These are phyloP conservation scores for Eucalyptus decipiens DNA, from an alignment of 345 rosid genomes.

Conservation along the genomic window DNA sequence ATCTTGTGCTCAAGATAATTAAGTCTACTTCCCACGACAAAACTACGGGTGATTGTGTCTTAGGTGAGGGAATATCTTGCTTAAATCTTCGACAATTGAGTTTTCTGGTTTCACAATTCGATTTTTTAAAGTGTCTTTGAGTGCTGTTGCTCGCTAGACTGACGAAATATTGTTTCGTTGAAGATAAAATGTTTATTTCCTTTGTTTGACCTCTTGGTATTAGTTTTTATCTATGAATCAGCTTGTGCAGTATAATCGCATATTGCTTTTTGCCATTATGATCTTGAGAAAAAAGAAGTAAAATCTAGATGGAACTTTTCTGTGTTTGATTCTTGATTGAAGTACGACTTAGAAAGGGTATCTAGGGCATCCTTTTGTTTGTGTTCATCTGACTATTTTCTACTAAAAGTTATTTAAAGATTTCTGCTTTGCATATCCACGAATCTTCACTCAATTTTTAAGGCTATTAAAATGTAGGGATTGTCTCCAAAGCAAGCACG, in stretches of 20 bases:
- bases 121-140: neutral
- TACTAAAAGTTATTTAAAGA: neutral
- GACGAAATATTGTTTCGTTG: neutral
- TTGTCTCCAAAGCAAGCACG: slow-evolving; percentile 16
- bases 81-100: neutral
- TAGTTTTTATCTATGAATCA: neutral
- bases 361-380: neutral
- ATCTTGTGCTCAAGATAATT: slow-evolving; percentile 39
- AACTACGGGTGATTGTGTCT: slow-evolving; percentile 27
- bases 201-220: neutral
- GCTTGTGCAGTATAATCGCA: neutral
- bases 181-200: neutral
- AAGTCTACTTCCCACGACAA: slow-evolving; percentile 31
- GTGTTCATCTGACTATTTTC: neutral
- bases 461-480: slow-evolving; percentile 13
- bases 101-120: neutral
- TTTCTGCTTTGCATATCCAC: neutral
- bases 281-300: neutral
- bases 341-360: neutral
- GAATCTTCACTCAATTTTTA: neutral
- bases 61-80: slow-evolving; percentile 31
- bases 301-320: neutral
- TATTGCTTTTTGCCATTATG: neutral
- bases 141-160: neutral
- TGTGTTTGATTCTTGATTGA: neutral